These are phyloP conservation scores for Eucalyptus virginea DNA, from an alignment of 345 rosid species.

Conservation along the genomic window DNA sequence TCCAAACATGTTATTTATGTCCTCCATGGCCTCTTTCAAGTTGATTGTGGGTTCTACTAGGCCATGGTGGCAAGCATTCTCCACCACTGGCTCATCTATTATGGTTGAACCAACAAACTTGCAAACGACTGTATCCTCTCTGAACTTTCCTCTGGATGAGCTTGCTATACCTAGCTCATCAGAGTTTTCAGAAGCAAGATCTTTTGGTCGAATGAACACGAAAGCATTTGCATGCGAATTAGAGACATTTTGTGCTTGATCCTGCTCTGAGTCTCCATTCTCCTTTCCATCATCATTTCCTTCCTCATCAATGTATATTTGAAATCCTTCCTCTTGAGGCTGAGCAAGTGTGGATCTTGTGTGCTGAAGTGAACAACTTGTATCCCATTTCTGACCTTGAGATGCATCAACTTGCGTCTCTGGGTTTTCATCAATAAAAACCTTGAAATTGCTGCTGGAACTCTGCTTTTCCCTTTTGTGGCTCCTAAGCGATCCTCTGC, in stretches of 20 bases:
- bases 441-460: constrained; percentile 23
- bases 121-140: constrained; percentile 82
- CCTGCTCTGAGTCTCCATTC: constrained; percentile 2
- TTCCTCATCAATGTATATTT: constrained; percentile 57
- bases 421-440: constrained; percentile 41
- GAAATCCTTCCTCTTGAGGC: constrained; percentile 27
- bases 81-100: constrained; percentile 64
- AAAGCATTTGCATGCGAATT: constrained; percentile 17
- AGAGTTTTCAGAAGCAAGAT: constrained; percentile 43
- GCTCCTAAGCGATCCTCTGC: constrained; percentile 27
- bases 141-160: constrained; percentile 28
- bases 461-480: constrained; percentile 20
- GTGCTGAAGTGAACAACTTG: constrained; percentile 3
- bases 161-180: constrained; percentile 20
- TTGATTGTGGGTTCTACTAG: constrained; percentile 93
- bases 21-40: constrained; percentile 94
- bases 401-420: neutral
- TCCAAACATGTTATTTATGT: constrained; percentile 92
- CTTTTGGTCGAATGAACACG: constrained; percentile 53
- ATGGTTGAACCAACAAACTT: constrained; percentile 84
- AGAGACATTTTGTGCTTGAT: constrained; percentile 1
- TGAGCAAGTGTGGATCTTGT: constrained; percentile 11
- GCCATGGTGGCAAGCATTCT: constrained; percentile 96
- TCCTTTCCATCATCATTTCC: constrained; percentile 25
- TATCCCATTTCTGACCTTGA: neutral